Evolutionary conservation across 371 early-diverging fungal species (phyloP), one percentile per base, ranked within the genome.

Genomic region (Haplosporangium sp.): DNA sequence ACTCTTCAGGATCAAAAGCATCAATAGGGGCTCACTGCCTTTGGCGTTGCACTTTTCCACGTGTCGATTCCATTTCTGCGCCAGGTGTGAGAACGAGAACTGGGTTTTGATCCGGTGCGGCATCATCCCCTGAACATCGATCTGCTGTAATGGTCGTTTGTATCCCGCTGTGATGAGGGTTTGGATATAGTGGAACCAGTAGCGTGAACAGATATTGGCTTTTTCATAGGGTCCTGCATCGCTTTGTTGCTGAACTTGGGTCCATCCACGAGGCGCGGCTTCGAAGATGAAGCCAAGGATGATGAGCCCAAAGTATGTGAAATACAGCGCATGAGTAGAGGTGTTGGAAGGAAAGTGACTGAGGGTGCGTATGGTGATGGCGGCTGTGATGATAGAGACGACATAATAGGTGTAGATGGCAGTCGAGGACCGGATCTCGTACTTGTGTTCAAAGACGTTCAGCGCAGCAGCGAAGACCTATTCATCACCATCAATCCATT

Each of bases 131-230:
- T 58, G 18, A 11, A 76, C 58, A 48, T 76, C 77, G 1, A 21
- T 40, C 0, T 53, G 36, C 13, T 62, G 55, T 21, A 76, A 41
- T 2, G 77, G 77, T 16, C 46, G 52, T 18, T 59, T 66, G 54
- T 70, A 76, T 4, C 76, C 76, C 16, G 47, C 21, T 1, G 58
- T 48, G 55, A 75, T 66, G 29, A 71, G 45, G 0, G 21, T 9
- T 36, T 79, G 73, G n/a, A 72, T 47, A 20, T 68, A 72, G 51
- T 68, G 53, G 62, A 79, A 79, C 56, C 51, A 56, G 46, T 50
- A 55, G 1, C 79, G 79, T 12, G 79, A 79, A 40, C 64, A 64
- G 21, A 72, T 59, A 46, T 72, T 79, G 61, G 79, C 79, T 42
- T 68, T 79, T 18, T 79, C 79, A 29, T 72, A 79, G 11, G 55